Conservation (phyloP, 495 filamentous ascomycete genomes). For the Annulohypoxylon moriforme region DNA sequence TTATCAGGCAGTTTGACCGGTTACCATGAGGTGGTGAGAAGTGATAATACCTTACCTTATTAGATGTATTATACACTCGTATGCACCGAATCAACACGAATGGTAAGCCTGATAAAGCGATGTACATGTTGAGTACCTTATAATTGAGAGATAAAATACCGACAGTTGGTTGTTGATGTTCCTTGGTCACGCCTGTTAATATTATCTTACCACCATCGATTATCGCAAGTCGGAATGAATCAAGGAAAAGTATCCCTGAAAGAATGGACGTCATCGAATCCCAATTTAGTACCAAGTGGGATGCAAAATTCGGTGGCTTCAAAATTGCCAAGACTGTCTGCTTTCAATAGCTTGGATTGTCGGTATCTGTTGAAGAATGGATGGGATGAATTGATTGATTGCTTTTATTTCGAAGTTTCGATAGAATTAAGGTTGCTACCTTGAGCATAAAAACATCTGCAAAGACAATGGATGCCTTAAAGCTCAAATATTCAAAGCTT, state of each 20-base stretch:
- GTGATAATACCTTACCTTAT: neutral
- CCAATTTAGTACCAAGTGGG: neutral
- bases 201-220: constrained; percentile 32
- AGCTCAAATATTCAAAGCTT: constrained; percentile 24
- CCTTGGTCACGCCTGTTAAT: neutral
- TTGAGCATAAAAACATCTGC: neutral
- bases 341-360: neutral
- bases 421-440: neutral
- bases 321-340: neutral
- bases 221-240: constrained; percentile 8
- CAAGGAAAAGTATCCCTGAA: constrained; percentile 19
- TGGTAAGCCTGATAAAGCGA: constrained; percentile 16
- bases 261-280: constrained; percentile 25
- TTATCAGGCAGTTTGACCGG: constrained; percentile 9
- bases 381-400: neutral
- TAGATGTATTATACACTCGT: neutral
- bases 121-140: neutral
- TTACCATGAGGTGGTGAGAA: constrained; percentile 10
- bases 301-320: neutral
- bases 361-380: neutral
- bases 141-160: constrained; percentile 1
- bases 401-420: neutral
- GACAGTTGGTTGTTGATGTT: constrained; percentile 3
- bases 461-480: constrained; percentile 14
- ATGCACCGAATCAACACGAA: constrained; percentile 1